phyloP scores from a whole-genome alignment of 2,329 filamentous ascomycete species.

The Cryoendolithus antarcticus region DNA sequence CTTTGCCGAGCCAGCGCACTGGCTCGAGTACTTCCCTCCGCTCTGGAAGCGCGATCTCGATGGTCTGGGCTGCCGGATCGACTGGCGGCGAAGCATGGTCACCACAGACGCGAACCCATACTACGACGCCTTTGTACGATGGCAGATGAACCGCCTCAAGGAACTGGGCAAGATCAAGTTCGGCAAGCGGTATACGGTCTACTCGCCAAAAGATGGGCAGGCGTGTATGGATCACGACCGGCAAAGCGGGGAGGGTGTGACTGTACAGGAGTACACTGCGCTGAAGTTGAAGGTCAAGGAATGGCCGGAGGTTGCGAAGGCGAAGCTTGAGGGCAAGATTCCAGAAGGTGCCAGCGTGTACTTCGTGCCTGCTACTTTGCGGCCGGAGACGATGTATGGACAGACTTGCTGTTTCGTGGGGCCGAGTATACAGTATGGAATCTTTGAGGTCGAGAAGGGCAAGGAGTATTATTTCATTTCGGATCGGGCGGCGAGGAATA shows the following conservation, averaged over 20 bases:
- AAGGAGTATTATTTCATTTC: slow-evolving; percentile 72
- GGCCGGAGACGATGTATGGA: slow-evolving; percentile 98
- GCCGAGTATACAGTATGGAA: slow-evolving; percentile 75
- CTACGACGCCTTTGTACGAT: slow-evolving; percentile 88
- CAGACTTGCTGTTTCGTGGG: slow-evolving; percentile 94
- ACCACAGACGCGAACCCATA: slow-evolving; percentile 96
- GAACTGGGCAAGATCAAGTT: slow-evolving; percentile 89
- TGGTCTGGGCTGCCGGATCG: slow-evolving; percentile 73
- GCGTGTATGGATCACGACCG: slow-evolving; percentile 82
- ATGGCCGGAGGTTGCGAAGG: slow-evolving; percentile 67
- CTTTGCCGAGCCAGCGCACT: slow-evolving; percentile 83
- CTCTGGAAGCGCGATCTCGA: slow-evolving; percentile 67
- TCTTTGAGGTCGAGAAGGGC: slow-evolving; percentile 56
- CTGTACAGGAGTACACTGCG: slow-evolving; percentile 83
- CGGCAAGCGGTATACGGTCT: slow-evolving; percentile 85
- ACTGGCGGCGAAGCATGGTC: slow-evolving; percentile 86
- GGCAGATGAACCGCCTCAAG: slow-evolving; percentile 92
- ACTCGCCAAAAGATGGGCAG: slow-evolving; percentile 79
- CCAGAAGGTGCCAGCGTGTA: slow-evolving; percentile 69
- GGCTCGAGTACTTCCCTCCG: slow-evolving; percentile 87
- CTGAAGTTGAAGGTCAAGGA: slow-evolving; percentile 84
- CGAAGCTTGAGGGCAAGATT: slow-evolving; percentile 63
- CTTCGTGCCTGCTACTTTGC: slow-evolving; percentile 81
- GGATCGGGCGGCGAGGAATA: slow-evolving; percentile 76
- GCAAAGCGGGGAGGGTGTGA: slow-evolving; percentile 66